Percentiles rank a stretch among this genome's conserved stretches.
These are phyloP conservation scores for Paspalum vaginatum DNA, from an alignment of 176 grass and related monocot species.

Conservation along the genomic window DNA sequence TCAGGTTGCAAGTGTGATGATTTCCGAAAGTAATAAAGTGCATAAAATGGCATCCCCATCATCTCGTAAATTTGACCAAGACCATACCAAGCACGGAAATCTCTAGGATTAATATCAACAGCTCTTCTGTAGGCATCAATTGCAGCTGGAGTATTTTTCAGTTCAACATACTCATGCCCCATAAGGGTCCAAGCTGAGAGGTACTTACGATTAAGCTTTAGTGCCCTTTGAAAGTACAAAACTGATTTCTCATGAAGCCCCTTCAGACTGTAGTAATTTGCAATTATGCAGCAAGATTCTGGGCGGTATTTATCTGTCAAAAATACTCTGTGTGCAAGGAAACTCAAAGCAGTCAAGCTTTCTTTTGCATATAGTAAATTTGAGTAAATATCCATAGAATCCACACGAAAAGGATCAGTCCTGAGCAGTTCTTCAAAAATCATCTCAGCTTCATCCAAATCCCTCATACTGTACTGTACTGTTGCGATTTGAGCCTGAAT, in stretches of 20 bases:
- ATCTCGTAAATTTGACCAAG: constrained; percentile 99
- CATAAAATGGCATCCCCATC: constrained; percentile 98
- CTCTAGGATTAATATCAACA: constrained; percentile 96
- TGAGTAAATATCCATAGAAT: constrained; percentile 96
- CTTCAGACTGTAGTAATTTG: constrained; percentile 99
- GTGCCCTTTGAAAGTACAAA: constrained; percentile 83
- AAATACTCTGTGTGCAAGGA: constrained; percentile 97
- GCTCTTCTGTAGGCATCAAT: constrained; percentile 94
- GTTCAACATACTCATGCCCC: constrained; percentile 98
- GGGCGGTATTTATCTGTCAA: constrained; percentile 95
- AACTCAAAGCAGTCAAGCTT: constrained; percentile 82
- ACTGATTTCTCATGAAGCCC: constrained; percentile 95
- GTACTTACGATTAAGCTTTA: constrained; percentile 95
- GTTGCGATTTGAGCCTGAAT: constrained; percentile 98
- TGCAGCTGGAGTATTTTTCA: constrained; percentile 97
- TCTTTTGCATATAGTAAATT: constrained; percentile 98
- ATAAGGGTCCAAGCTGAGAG: constrained; percentile 98
- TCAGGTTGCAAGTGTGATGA: constrained; percentile 87
- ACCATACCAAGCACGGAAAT: constrained; percentile 98
- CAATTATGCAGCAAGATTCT: constrained; percentile 98
- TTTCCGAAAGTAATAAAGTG: constrained; percentile 86
- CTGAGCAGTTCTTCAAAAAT: constrained; percentile 98
- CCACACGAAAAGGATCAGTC: constrained; percentile 90
- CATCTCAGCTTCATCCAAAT: constrained; percentile 95
- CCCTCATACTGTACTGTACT: constrained; percentile 84